phyloP scores from a whole-genome alignment of 208 protist species.

The Leishmania gerbilli region DNA sequence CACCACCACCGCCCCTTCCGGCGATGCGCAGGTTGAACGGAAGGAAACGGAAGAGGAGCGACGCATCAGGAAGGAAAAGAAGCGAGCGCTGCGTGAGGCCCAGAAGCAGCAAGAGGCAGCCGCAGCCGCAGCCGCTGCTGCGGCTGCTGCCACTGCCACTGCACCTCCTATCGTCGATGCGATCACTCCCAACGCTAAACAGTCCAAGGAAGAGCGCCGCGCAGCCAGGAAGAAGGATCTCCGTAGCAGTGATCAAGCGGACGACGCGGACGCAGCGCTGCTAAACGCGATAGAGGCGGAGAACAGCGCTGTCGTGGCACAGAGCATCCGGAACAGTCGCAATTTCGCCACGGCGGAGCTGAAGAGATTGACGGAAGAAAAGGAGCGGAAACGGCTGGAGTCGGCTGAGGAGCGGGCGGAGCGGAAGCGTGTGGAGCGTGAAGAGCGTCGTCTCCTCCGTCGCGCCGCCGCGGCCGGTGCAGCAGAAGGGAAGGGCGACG shows the following conservation, averaged over 20 bases:
- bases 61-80: conserved; percentile 61
- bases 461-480: conserved; percentile 8
- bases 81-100: conserved; percentile 47
- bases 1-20: neutral
- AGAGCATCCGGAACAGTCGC: conserved; percentile 11
- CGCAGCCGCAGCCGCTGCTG: neutral
- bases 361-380: conserved; percentile 7
- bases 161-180: conserved; percentile 41
- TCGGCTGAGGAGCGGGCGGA: conserved; percentile 40
- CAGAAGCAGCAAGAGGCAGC: conserved; percentile 32
- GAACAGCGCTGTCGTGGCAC: conserved; percentile 36
- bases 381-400: conserved; percentile 21
- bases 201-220: conserved; percentile 12
- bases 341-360: conserved; percentile 4
- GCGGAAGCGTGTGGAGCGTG: conserved; percentile 48
- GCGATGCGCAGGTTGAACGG: neutral
- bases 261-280: conserved; percentile 31
- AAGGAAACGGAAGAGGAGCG: conserved; percentile 83
- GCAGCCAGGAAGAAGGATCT: conserved; percentile 47
- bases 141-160: neutral
- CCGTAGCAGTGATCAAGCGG: neutral
- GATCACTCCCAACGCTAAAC: conserved; percentile 8
- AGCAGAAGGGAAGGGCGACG: neutral
- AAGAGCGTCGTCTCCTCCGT: conserved; percentile 36
- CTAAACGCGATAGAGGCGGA: conserved; percentile 52